A percentile compares a stretch with the other conserved stretches of the same genome.
phyloP scores from a whole-genome alignment of 2,329 filamentous ascomycete genomes.

The Cladosporium velox region DNA sequence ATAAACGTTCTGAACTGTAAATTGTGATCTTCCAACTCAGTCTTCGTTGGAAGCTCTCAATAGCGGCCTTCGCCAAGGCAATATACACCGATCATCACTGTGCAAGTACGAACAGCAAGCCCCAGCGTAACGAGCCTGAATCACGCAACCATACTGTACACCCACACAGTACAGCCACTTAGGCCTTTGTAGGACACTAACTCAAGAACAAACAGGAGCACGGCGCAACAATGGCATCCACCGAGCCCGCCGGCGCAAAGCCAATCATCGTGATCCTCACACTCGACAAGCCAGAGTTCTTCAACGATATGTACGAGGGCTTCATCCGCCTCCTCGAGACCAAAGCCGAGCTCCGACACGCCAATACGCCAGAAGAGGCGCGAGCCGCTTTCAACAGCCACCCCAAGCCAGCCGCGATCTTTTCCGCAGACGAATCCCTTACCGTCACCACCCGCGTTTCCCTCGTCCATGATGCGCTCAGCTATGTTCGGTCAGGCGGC shows the following conservation, averaged over 20 bases:
- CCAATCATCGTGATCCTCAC: constrained; percentile 25
- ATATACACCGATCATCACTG: not conserved
- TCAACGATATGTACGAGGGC: constrained; percentile 24
- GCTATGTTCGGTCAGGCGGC: constrained; percentile 28
- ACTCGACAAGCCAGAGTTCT: constrained; percentile 26
- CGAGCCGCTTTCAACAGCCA: constrained; percentile 15
- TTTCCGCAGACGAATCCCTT: constrained; percentile 25
- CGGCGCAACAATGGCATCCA: not conserved
- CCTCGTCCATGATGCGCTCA: constrained; percentile 22
- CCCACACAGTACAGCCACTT: not conserved
- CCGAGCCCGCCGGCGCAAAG: not conserved
- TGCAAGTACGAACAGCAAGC: not conserved
- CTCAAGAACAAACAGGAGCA: not conserved
- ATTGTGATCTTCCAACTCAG: not conserved
- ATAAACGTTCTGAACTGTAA: not conserved
- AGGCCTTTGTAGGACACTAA: not conserved
- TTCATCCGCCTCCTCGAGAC: constrained; percentile 20
- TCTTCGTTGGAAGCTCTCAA: not conserved
- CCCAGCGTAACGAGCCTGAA: not conserved
- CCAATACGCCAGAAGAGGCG: constrained; percentile 23
- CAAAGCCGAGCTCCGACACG: constrained; percentile 23
- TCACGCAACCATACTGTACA: not conserved
- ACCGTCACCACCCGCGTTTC: constrained; percentile 19
- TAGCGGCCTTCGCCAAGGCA: not conserved
- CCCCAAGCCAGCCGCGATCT: constrained; percentile 21